Evolutionary conservation across 108 stramenopile genomes (phyloP), one percentile per base, ranked within the genome.

Genomic region (Cyclotella kingstonii): DNA sequence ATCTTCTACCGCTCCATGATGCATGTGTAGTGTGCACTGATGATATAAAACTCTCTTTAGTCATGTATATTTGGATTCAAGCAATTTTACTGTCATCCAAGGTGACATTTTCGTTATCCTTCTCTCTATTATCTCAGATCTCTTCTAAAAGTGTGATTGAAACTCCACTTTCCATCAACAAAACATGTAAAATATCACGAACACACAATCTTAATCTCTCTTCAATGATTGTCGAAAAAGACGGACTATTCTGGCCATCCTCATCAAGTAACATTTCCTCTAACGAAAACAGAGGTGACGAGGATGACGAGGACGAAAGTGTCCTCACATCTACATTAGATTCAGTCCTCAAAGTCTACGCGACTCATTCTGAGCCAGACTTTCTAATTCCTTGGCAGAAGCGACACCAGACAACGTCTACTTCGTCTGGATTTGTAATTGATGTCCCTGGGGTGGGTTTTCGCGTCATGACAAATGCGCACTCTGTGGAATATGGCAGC

Each of bases 381-480:
- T 78, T 73, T 35, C 31, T 69, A 2, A 80, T 79, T 36, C 84
- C 84, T 0, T 85, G 84, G 84, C 77, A 78, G 35, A 70, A 61
- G 43, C 50, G 42, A 17, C 69, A 75, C 27, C 75, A 79, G 58
- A 58, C 54, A 8, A 68, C 73, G 2, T 75, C 77, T n/a, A 76
- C 77, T 25, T 57, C 63, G 4, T 71, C 65, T 42, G 81, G 84
- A 12, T 82, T 85, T 67, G 74, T 79, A 6, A 63, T 85, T 25
- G 42, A 76, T 44, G 61, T 63, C 5, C 63, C 59, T 4, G 60
- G 75, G 4, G 34, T 60, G 6, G 73, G 74, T 3, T 22, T 60
- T 11, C 61, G 64, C 4, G 78, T 88, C 21, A 70, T 88, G 59
- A 88, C 86, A 2, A 84, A 84, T 63, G 84, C 82, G 0, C 86